Base-by-base conservation (phyloP, 1,284 basidiomycete genomes). In the Tilletia setariae region DNA sequence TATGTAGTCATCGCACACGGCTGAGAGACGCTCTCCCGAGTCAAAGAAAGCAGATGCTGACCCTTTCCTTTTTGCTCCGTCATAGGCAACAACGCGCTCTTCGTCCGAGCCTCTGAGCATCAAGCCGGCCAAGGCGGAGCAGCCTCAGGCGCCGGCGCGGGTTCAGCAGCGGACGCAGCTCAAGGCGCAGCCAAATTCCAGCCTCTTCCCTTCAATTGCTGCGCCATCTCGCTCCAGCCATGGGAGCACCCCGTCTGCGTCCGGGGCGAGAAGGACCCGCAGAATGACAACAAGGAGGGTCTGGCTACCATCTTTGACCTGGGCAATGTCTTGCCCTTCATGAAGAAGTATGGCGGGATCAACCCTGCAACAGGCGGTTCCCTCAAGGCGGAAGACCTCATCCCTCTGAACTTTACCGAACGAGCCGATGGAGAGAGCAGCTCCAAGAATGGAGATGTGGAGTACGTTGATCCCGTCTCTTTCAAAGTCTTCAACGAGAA, bases 341-440 rank as follows among this genome's bases (percentile, higher is more conserved):
- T 97, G 61, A 92, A 84, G 65, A 85, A 85, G 75, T 85, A 83
- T 74, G 82, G 83, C 53, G 30, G 30, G 2, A 80, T 82, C n/a
- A 95, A 93, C 90, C 96, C 96, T 0, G 89, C 94, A 28, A 93
- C 94, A 0, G 91, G 94, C 71, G 89, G 90, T 70, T 87, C 90
- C 4, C 85, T 97, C 32, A 84, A 86, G 0, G 90, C 92, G 0
- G 86, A 88, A 2, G 90, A 94, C 70, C 87, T 99, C 61, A 90
- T 97, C 73, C 89, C 89, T 67, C 87, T 99, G 63, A 89, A 96
- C 82, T 98, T 98, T 79, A 89, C 89, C 63, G 84, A 85, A 72
- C 83, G 51, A 13, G 51, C 21, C 21, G 23, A 78, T 28, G 51
- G 51, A 13, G 11, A 13, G 19, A 53, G 51, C 51, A 53, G 21